phyloP scores from a whole-genome alignment of 2,329 filamentous ascomycete species.

The Aspergillus latus region DNA sequence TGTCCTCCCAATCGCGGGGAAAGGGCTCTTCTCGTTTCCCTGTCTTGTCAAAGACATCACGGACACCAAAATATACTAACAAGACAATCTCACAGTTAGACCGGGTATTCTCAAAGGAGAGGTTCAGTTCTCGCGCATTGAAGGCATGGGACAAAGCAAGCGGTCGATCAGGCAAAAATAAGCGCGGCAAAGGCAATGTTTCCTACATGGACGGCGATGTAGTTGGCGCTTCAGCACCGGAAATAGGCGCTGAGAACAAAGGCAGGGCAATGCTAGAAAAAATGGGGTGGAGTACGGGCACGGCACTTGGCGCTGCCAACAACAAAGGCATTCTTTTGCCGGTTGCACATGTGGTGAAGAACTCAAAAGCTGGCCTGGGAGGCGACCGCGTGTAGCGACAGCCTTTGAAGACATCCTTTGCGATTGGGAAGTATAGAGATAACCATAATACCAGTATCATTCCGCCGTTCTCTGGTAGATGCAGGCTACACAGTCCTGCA shows the following conservation, averaged over 20 bases:
- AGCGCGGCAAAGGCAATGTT: conserved; percentile 47
- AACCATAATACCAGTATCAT: no score
- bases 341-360: conserved; percentile 83
- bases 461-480: no score
- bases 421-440: no score
- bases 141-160: conserved; percentile 27
- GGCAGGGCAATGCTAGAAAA: conserved; percentile 88
- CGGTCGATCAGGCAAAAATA: conserved; percentile 24
- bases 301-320: conserved; percentile 73
- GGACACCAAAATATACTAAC: conserved; percentile 63
- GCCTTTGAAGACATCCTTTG: background rate
- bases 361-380: conserved; percentile 78
- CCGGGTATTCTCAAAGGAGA: conserved; percentile 36
- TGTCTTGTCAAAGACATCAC: conserved; percentile 70
- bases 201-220: conserved; percentile 80
- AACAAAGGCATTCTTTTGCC: conserved; percentile 89
- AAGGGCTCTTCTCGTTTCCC: conserved; percentile 71
- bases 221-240: conserved; percentile 80
- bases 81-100: conserved; percentile 51
- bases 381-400: background rate
- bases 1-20: conserved; percentile 83
- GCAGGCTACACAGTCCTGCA: no score
- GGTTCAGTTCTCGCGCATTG: conserved; percentile 29
- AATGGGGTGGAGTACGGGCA: conserved; percentile 94
- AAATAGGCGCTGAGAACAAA: conserved; percentile 77